These are phyloP conservation scores for Thalassiosira exigua DNA, from an alignment of 352 stramenopile genomes.

Conservation along the genomic window DNA sequence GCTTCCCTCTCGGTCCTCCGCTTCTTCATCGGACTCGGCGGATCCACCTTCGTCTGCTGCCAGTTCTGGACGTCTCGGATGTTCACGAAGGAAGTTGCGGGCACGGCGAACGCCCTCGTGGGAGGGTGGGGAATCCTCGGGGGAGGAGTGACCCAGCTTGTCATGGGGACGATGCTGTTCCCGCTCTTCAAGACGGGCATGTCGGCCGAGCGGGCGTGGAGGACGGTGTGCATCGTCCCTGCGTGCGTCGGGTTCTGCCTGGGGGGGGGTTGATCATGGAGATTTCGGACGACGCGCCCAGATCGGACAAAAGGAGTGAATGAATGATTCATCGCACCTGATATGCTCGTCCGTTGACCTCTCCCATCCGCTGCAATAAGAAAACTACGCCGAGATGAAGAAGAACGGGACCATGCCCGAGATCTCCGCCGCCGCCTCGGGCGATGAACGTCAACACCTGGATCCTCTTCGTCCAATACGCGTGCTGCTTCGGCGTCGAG, in stretches of 20 bases:
- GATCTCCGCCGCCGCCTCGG: conserved; percentile 18
- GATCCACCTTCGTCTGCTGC: conserved; percentile 91
- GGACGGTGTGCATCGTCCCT: conserved; percentile 89
- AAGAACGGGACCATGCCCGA: conserved; percentile 66
- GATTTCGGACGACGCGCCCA: conserved; percentile 88
- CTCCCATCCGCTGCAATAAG: too few species aligned
- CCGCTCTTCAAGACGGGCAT: conserved; percentile 85
- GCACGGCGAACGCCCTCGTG: conserved; percentile 89
- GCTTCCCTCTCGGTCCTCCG: conserved; percentile 85
- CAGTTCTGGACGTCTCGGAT: conserved; percentile 95
- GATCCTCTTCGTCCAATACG: conserved; percentile 92
- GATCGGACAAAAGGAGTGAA: too few species aligned
- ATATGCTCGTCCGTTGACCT: too few species aligned
- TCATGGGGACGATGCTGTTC: conserved; percentile 66
- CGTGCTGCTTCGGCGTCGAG: conserved; percentile 92
- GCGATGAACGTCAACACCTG: conserved; percentile 86
- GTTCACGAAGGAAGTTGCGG: conserved; percentile 91
- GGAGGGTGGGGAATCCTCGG: conserved; percentile 90
- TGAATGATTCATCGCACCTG: background rate
- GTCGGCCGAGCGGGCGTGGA: conserved; percentile 81
- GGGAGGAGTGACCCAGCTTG: conserved; percentile 86
- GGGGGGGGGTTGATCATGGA: conserved; percentile 76
- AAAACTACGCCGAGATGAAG: conserved; percentile 88
- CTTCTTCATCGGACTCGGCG: conserved; percentile 92
- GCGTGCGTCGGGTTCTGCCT: conserved; percentile 86